Base-by-base conservation (phyloP, 805 yeast genomes). In the Nakazawaea ishiwadae region DNA sequence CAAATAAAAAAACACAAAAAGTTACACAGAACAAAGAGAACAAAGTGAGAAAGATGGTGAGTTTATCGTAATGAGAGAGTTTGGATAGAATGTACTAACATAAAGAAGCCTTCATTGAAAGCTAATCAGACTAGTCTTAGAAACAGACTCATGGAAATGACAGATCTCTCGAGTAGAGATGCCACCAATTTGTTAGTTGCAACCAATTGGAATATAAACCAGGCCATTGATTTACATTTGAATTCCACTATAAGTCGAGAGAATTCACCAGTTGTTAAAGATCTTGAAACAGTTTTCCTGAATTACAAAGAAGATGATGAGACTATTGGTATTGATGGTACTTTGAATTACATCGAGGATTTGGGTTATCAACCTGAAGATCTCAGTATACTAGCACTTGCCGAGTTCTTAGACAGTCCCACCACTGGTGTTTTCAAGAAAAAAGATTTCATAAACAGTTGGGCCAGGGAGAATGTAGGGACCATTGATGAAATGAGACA, bases 351-450 rank as follows among this genome's bases (percentile, higher is more conserved):
- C 51, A 63, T 91, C 17, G 69, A 68, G 12, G 96, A 82, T 51
- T 61, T 91, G 35, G 79, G 75, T 0, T 68, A 82, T 29, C 77
- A 77, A 11, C 82, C 89, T 1, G 98, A 91, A 50, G 89, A 90
- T 54, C 68, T 77, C 7, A 73, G 68, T 5, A 81, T 87, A 3
- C 65, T 91, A 33, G 78, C 84, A 1, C 57, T 91, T 9, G 87
- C 93, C 0, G 80, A 77, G 51, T 70, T 82, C 38, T 63, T 91
- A 36, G 73, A 77, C 30, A 73, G 87, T 1, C 84, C 88, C 1
- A 63, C 72, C 3, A 74, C 78, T 48, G 96, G 95, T 2, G 68
- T 68, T 2, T 84, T 87, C 53, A 51, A 61, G 3, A 62, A 58
- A 45, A 64, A 62, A 6, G 59, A 57, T 5, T 88, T 85, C 55